Conservation (phyloP, 2,329 filamentous ascomycete species). For the Fusarium sp. region DNA sequence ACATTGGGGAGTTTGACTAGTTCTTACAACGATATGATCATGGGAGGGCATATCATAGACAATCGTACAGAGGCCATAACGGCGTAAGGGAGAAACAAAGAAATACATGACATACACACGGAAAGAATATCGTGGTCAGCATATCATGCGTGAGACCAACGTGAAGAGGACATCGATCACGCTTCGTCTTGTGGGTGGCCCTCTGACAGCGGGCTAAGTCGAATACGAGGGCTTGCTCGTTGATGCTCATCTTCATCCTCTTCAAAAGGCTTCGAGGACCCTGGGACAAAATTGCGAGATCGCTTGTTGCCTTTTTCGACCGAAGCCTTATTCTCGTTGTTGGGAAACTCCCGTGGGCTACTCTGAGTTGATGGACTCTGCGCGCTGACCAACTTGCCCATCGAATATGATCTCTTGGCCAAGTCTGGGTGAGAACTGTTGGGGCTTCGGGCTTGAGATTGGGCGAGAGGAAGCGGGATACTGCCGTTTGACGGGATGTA, state of each 20-base stretch:
- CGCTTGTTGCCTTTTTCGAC: slow-evolving; percentile 59
- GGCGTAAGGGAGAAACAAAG: not conserved
- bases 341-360: slow-evolving; percentile 21
- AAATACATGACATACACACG: slow-evolving; percentile 4
- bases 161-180: not conserved
- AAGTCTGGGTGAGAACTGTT: slow-evolving; percentile 16
- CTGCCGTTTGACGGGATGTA: slow-evolving; percentile 45
- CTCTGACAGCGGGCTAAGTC: slow-evolving; percentile 35
- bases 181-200: not conserved
- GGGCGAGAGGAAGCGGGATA: slow-evolving; percentile 24
- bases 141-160: not conserved
- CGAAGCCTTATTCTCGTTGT: slow-evolving; percentile 5
- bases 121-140: not conserved
- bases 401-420: slow-evolving; percentile 15
- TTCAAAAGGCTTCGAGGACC: slow-evolving; percentile 58
- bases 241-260: slow-evolving; percentile 62
- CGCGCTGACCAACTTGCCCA: slow-evolving; percentile 6
- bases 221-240: slow-evolving; percentile 43
- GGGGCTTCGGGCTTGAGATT: slow-evolving; percentile 29
- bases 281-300: slow-evolving; percentile 51
- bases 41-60: not conserved
- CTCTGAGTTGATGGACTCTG: slow-evolving; percentile 16
- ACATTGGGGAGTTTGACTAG: not conserved
- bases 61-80: not conserved
- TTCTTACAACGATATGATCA: not conserved